Conservation (phyloP, 352 stramenopile species). For the Pythium dissimile region DNA sequence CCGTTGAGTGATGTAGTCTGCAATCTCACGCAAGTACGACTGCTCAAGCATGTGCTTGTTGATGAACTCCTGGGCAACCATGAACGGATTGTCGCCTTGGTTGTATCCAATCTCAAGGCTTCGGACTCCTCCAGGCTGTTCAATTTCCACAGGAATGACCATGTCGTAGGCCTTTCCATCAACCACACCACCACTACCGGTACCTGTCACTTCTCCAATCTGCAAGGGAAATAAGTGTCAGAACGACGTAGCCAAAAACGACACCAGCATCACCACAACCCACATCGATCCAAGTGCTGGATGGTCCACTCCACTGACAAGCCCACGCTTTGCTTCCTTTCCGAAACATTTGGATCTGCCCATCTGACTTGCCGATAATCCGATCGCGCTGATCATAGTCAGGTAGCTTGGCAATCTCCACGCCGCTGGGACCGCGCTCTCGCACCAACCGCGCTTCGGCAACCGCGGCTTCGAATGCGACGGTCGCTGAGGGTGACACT, state of each 20-base stretch:
- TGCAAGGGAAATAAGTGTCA: constrained; percentile 15
- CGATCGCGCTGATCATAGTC: constrained; percentile 88
- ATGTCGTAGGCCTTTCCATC: constrained; percentile 94
- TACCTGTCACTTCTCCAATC: constrained; percentile 86
- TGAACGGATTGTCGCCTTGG: constrained; percentile 96
- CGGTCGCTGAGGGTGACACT: constrained; percentile 62
- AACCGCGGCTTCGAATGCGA: constrained; percentile 62
- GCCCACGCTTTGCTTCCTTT: constrained; percentile 92
- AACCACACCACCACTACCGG: constrained; percentile 80
- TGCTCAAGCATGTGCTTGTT: constrained; percentile 95
- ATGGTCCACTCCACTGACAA: constrained; percentile 92
- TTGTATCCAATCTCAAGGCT: constrained; percentile 98
- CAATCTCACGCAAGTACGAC: constrained; percentile 91
- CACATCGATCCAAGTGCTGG: constrained; percentile 94
- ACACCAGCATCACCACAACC: too few relatives aligned
- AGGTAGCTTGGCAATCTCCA: constrained; percentile 94
- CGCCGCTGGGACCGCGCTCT: constrained; percentile 79
- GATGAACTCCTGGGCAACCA: constrained; percentile 95
- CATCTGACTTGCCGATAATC: constrained; percentile 83
- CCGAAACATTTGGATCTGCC: constrained; percentile 96
- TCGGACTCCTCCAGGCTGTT: constrained; percentile 88
- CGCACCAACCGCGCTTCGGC: constrained; percentile 51
- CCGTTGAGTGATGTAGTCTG: constrained; percentile 95
- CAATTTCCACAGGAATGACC: constrained; percentile 96
- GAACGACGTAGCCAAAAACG: background rate